phyloP scores from a whole-genome alignment of 805 yeast species.

The Pichia deserticola region DNA sequence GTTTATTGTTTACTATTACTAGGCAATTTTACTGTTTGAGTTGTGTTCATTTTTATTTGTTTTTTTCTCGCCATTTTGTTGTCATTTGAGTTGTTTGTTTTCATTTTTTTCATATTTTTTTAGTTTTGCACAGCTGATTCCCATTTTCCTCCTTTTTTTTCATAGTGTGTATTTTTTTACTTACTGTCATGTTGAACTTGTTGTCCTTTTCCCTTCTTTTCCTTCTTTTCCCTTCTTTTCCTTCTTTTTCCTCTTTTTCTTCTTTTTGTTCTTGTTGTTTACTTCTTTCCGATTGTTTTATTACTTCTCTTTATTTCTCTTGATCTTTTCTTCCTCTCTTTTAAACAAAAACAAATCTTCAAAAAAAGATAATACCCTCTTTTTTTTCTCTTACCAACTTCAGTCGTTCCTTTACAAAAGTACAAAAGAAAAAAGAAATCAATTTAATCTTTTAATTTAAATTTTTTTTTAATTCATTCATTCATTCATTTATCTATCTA shows the following conservation, averaged over 20 bases:
- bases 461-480: slow-evolving; percentile 7
- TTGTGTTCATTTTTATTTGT: too few relatives aligned
- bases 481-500: slow-evolving; percentile 4
- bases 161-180: not conserved
- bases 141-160: too few relatives aligned
- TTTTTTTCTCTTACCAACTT: slow-evolving; percentile 12
- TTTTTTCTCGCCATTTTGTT: too few relatives aligned
- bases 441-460: too few relatives aligned
- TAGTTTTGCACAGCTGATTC: too few relatives aligned
- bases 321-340: not conserved
- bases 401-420: slow-evolving; percentile 14
- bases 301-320: not conserved
- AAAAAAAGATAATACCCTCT: too few relatives aligned
- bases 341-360: not conserved
- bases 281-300: not conserved
- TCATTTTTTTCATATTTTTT: too few relatives aligned
- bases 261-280: not conserved
- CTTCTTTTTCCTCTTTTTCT: not conserved
- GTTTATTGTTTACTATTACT: too few relatives aligned
- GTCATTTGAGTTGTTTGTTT: too few relatives aligned
- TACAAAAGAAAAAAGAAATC: not conserved
- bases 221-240: not conserved
- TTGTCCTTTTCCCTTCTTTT: slow-evolving; percentile 11
- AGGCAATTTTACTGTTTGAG: too few relatives aligned
- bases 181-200: not conserved